These are phyloP conservation scores for Auxenochlorella pyrenoidosa DNA, from an alignment of 139 green algal genomes.

Conservation along the genomic window DNA sequence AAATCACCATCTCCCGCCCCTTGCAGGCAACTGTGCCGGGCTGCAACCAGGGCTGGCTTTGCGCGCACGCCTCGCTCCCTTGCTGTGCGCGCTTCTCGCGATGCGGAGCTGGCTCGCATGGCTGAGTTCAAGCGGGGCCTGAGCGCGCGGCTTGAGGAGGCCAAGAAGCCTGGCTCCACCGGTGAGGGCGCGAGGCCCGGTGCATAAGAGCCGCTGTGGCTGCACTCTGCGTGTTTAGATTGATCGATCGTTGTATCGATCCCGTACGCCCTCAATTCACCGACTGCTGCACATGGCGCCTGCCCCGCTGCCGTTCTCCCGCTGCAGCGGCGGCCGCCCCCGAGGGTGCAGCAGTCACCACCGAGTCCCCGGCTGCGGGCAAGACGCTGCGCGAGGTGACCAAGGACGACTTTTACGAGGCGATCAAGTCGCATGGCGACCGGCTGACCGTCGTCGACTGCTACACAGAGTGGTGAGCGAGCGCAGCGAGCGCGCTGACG, in stretches of 20 bases:
- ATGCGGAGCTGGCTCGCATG: slow-evolving; percentile 54
- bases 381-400: slow-evolving; percentile 22
- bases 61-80: neutral
- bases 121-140: slow-evolving; percentile 44
- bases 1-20: neutral
- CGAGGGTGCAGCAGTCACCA: neutral
- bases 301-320: neutral
- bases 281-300: neutral
- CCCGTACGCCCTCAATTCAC: neutral
- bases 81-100: slow-evolving; percentile 22
- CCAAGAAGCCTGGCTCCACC: neutral
- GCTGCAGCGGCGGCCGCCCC: neutral
- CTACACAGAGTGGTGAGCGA: slow-evolving; percentile 68
- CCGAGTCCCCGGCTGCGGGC: neutral
- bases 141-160: slow-evolving; percentile 34
- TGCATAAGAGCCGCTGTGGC: no score
- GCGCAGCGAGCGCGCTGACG: neutral
- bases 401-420: slow-evolving; percentile 9
- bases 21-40: neutral
- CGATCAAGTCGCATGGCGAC: slow-evolving; percentile 47
- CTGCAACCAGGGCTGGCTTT: neutral
- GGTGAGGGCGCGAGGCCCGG: neutral
- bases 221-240: no score
- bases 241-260: neutral
- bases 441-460: slow-evolving; percentile 76